Conservation (phyloP, 345 rosid genomes). For the Noccaea bulbosa region DNA sequence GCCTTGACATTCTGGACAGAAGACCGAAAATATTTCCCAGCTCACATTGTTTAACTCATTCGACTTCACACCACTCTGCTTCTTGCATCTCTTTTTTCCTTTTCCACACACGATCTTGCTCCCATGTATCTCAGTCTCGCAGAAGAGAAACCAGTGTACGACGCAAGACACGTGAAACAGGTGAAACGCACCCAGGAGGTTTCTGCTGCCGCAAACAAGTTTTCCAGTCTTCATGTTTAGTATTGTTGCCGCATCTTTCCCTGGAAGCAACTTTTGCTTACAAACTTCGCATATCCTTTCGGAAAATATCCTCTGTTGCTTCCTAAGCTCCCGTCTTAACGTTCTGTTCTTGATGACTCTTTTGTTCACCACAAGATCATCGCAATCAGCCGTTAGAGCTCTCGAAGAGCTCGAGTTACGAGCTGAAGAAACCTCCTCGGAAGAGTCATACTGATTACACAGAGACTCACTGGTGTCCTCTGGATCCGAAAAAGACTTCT, state of each 20-base stretch:
- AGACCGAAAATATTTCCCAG: conserved; percentile 56
- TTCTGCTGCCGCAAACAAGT: conserved; percentile 81
- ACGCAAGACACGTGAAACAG: conserved; percentile 90
- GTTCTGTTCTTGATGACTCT: conserved; percentile 62
- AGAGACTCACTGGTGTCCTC: conserved; percentile 71
- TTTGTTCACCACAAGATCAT: conserved; percentile 62
- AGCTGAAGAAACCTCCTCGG: conserved; percentile 68
- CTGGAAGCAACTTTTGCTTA: conserved; percentile 88
- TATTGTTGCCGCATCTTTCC: conserved; percentile 81
- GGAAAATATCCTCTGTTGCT: conserved; percentile 75
- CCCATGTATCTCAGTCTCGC: conserved; percentile 67
- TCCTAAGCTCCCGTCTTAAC: conserved; percentile 75
- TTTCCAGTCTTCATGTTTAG: conserved; percentile 79
- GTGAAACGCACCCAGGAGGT: conserved; percentile 86
- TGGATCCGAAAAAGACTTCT: conserved; percentile 78
- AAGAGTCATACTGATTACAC: conserved; percentile 63
- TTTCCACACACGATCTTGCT: conserved; percentile 50
- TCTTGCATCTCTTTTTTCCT: conserved; percentile 57
- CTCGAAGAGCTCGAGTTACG: conserved; percentile 53
- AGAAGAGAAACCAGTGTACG: conserved; percentile 84
- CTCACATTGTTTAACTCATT: conserved; percentile 41
- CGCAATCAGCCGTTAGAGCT: conserved; percentile 55
- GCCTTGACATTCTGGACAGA: conserved; percentile 98
- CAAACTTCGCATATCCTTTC: conserved; percentile 92
- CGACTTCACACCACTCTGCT: conserved; percentile 54